These are phyloP conservation scores for Catharanthus roseus DNA, from an alignment of 257 asterid species.

Conservation along the genomic window DNA sequence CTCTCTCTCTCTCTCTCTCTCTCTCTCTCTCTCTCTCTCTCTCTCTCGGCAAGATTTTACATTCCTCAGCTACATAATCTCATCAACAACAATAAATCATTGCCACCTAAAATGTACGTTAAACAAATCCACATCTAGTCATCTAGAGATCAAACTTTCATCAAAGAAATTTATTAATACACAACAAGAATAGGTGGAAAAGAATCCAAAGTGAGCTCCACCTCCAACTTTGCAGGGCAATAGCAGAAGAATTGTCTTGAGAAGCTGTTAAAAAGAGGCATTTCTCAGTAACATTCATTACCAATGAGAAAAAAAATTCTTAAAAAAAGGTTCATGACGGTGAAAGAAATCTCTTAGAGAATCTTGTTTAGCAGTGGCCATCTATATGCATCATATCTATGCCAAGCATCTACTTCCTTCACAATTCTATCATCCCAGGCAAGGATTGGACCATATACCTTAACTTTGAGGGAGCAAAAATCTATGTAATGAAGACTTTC, in stretches of 20 bases:
- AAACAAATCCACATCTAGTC: no score
- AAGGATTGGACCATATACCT: no score
- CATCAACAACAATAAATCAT: background rate
- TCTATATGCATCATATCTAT: no score
- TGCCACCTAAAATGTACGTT: no score
- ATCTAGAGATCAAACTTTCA: background rate
- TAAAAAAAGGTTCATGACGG: background rate
- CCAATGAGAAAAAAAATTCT: background rate
- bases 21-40: no score
- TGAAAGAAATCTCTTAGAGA: background rate
- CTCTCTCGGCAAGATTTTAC: no score
- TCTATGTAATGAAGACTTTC: no score
- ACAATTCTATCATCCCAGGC: no score
- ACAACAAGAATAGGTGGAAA: conserved; percentile 27
- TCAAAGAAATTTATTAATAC: background rate
- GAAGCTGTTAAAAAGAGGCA: conserved; percentile 27
- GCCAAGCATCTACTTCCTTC: no score
- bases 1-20: no score
- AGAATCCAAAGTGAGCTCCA: conserved; percentile 31
- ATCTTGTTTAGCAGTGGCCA: no score
- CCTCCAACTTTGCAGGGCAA: conserved; percentile 24
- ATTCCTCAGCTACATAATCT: background rate
- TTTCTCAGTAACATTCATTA: background rate
- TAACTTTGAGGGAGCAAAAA: no score
- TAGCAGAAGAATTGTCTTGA: conserved; percentile 22